Evolutionary conservation across 2,329 filamentous ascomycete genomes (phyloP), one percentile per base, ranked within the genome.

Genomic region (Xylaria sp.): DNA sequence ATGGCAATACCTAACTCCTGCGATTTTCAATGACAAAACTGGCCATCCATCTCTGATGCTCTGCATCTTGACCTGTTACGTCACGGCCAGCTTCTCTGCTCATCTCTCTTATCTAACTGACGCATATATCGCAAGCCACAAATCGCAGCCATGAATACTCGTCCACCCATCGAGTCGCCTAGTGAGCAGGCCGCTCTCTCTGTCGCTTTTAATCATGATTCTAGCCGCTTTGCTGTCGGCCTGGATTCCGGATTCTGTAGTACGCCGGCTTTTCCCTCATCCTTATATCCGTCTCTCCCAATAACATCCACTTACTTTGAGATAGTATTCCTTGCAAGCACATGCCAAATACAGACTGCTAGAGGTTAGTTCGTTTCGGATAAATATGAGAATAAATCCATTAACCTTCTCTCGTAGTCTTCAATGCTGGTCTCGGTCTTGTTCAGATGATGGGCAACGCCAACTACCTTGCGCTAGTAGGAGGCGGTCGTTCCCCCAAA

Each of bases 381-480:
- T n/a, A 29, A 15, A 2, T 9, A 22, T 38, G 31, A 25, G 20
- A 36, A 7, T 15, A 33, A 42, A 20, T n/a, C 56, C 17, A 31
- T 63, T 66, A 6, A 66, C 45, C 7, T 25, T 55, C n/a, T 3
- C 22, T 42, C 6, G 15, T 63, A 78, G 76, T 73, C 73, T 93
- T 94, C 81, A 92, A 92, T 77, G 92, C 91, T 20, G 93, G 94
- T 53, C 89, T 97, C 70, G 92, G 91, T 45, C 84, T 93, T 45
- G 92, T 91, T 29, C 90, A 94, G 78, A 96, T 97, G 92, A 89
- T 97, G 77, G 92, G 92, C 50, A 91, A 89, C 72, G 90, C 92
- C 60, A 94, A 95, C 80, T 97, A 94, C 78, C 85, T 97, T 39
- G 95, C 93, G 31, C 86, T 98, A 10, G 93, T 97, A 62, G 94